Conservation (phyloP, 1,139 yeast species). For the Nakaseomyces sp. region DNA sequence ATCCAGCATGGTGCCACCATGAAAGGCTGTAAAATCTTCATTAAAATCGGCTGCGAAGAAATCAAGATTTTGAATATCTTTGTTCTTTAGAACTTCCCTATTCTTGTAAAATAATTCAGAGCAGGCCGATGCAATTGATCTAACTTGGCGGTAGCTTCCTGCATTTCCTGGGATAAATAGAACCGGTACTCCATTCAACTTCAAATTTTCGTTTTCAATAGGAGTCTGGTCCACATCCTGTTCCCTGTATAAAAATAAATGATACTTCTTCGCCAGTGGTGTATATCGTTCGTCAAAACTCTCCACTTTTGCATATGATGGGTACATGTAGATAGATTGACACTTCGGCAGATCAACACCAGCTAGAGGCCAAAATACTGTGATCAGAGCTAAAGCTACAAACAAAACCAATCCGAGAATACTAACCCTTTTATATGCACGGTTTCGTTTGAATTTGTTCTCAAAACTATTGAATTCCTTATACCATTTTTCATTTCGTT, state of each 20-base stretch:
- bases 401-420: conserved; percentile 15
- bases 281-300: conserved; percentile 69
- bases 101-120: conserved; percentile 43
- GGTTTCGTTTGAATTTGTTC: neutral
- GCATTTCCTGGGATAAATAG: conserved; percentile 96
- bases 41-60: conserved; percentile 88
- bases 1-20: conserved; percentile 85
- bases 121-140: conserved; percentile 82
- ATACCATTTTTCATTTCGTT: conserved; percentile 6
- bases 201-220: conserved; percentile 33
- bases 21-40: conserved; percentile 94
- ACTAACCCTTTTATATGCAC: conserved; percentile 4
- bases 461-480: conserved; percentile 2
- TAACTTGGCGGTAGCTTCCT: conserved; percentile 81
- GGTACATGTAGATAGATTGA: conserved; percentile 59
- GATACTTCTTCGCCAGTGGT: conserved; percentile 67
- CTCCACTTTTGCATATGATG: conserved; percentile 63
- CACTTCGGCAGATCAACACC: conserved; percentile 45
- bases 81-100: conserved; percentile 27
- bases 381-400: conserved; percentile 7
- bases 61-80: conserved; percentile 45
- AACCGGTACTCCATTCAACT: conserved; percentile 70
- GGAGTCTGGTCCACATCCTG: conserved; percentile 61
- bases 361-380: conserved; percentile 13
- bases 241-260: conserved; percentile 71